Percentiles rank a stretch among this genome's conserved stretches.
Evolutionary conservation across 495 filamentous ascomycete species (phyloP).

Genomic region (Massariosphaeria phaeospora): DNA sequence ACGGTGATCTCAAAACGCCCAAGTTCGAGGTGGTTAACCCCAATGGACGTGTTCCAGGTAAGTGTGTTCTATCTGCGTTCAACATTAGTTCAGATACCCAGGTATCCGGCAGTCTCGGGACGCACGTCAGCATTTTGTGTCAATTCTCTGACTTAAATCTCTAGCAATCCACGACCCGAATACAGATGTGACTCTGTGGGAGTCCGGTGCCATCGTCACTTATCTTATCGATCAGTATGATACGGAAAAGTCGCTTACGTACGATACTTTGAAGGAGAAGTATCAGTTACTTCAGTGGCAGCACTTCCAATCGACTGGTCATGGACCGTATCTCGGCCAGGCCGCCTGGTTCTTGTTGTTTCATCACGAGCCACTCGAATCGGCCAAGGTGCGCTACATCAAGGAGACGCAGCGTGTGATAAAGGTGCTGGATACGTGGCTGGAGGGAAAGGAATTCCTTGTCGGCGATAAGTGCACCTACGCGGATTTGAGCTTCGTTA

Average conservation of each 20-base stretch:
- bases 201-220: conserved; percentile 38
- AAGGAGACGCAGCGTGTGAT: conserved; percentile 48
- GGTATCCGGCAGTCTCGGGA: too few species aligned
- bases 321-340: conserved; percentile 45
- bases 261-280: conserved; percentile 36
- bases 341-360: conserved; percentile 42
- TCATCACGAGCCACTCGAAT: conserved; percentile 46
- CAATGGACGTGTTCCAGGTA: conserved; percentile 42
- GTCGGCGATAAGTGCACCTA: conserved; percentile 51
- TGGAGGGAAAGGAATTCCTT: conserved; percentile 41
- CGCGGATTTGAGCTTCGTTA: conserved; percentile 48
- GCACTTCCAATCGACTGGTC: conserved; percentile 44
- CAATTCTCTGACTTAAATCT: too few species aligned
- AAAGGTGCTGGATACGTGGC: conserved; percentile 43
- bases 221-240: conserved; percentile 40
- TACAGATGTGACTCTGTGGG: conserved; percentile 20
- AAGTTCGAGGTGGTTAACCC: conserved; percentile 36
- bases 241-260: conserved; percentile 30
- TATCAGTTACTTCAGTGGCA: conserved; percentile 39
- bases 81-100: too few species aligned
- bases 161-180: conserved; percentile 24
- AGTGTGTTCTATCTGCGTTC: too few species aligned
- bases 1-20: conserved; percentile 20
- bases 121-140: too few species aligned
- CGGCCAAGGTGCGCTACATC: conserved; percentile 46